Base-by-base conservation (phyloP, 2,329 filamentous ascomycete genomes). In the Dryadomyces quercivorus region DNA sequence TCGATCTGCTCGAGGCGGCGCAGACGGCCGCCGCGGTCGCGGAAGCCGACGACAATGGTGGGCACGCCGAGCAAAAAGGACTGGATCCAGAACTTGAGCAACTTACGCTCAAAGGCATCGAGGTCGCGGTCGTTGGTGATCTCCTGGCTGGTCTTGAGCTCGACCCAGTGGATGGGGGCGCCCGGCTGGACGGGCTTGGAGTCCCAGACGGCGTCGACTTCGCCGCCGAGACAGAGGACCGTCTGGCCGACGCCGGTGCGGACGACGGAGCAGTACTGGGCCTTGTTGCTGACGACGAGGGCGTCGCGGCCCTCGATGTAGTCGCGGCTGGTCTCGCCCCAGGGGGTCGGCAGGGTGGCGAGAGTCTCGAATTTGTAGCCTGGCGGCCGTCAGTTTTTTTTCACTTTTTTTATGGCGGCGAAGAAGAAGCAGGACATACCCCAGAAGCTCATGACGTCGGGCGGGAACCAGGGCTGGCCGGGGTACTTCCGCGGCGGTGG, bases 361-460 rank as follows among this genome's bases (percentile, higher is more conserved):
- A 98, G 70, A 0, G 88, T 86, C 69, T 98, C 93, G 63, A 98
- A 98, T 66, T 98, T 98, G 73, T 98, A 98, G 40, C 92, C 88
- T 92, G 59, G 13, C 1, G 1, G 34, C n/a, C n/a, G 49, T 34
- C 21, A 51, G 47, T 18, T 40, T 36, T n/a, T n/a, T n/a, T n/a
- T n/a, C n/a, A n/a, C n/a, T n/a, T n/a, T n/a, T n/a, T n/a, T n/a
- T n/a, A n/a, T n/a, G n/a, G n/a, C n/a, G n/a, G n/a, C n/a, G n/a
- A n/a, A n/a, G n/a, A n/a, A 55, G 31, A 21, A 13, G 13, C 2
- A 54, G 6, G 26, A 54, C 63, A 58, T 70, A 90, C 88, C 92
- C 92, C 92, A 97, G 65, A 84, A 98, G 51, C 85, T 82, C 90
- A 96, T 96, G 59, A 91, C 74, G 56, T 93, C 86, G 51, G 86